Evolutionary conservation across 1,139 yeast species (phyloP).

Genomic region (Geotrichum reessii): DNA sequence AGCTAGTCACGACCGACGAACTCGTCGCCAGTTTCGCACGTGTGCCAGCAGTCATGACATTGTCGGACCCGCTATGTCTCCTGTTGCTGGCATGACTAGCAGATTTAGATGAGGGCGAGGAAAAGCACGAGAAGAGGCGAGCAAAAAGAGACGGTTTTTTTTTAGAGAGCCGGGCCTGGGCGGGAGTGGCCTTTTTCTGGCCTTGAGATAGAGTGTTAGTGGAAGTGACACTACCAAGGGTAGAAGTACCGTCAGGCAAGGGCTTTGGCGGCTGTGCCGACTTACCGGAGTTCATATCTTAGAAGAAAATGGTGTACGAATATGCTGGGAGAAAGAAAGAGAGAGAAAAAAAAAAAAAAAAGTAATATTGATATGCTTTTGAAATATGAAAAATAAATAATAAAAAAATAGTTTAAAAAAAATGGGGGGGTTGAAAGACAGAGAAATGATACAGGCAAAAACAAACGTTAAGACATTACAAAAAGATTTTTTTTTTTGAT

Average conservation of each 20-base stretch:
- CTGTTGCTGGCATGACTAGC: not conserved
- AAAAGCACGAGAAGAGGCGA: not conserved
- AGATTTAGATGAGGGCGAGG: not conserved
- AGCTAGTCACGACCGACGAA: not conserved
- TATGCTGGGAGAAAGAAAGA: not conserved
- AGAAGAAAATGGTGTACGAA: not conserved
- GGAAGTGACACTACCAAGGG: not conserved
- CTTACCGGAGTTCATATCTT: not conserved
- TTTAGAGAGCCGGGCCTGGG: not conserved
- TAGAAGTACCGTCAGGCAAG: not conserved
- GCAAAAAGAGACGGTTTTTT: not conserved
- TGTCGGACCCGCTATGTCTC: not conserved
- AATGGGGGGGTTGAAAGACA: not conserved
- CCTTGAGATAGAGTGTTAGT: not conserved
- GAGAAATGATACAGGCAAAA: too few species aligned
- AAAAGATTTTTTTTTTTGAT: too few species aligned
- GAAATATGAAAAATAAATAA: too few species aligned
- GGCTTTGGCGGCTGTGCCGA: not conserved
- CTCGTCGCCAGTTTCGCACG: not conserved
- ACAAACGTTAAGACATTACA: too few species aligned
- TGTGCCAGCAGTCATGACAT: not conserved
- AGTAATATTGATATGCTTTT: too few species aligned
- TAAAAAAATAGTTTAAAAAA: not conserved
- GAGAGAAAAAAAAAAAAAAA: not conserved
- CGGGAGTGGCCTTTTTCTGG: not conserved